Percentiles rank a stretch among this genome's conserved stretches.
phyloP scores from a whole-genome alignment of 2,329 filamentous ascomycete genomes.

The Boeremia exigua region DNA sequence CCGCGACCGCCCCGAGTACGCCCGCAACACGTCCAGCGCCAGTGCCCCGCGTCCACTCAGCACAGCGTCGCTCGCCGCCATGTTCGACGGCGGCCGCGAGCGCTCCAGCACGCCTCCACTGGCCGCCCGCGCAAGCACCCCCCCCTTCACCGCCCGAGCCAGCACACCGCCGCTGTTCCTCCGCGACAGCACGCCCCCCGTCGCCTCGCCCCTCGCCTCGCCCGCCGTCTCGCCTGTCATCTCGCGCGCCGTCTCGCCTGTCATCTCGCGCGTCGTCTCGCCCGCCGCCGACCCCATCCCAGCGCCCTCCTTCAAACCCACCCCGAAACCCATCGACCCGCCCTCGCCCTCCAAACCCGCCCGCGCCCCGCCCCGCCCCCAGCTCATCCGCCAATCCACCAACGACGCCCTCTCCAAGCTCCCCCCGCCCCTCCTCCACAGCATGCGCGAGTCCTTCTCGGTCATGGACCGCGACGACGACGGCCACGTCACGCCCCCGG shows the following conservation, averaged over 20 bases:
- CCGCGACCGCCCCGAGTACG: slow-evolving; percentile 8
- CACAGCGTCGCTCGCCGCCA: slow-evolving; percentile 44
- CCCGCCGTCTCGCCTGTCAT: no score
- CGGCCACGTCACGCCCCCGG: slow-evolving; percentile 79
- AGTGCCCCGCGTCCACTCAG: slow-evolving; percentile 30
- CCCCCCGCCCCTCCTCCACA: slow-evolving; percentile 81
- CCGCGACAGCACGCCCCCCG: no score
- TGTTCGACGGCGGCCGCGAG: slow-evolving; percentile 46
- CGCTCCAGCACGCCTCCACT: slow-evolving; percentile 25
- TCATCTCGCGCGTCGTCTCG: no score
- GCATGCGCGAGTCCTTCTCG: slow-evolving; percentile 90
- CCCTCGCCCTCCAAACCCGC: background rate
- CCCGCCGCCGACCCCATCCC: no score
- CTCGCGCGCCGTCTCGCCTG: no score
- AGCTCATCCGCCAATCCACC: slow-evolving; percentile 33
- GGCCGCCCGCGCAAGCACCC: slow-evolving; percentile 3
- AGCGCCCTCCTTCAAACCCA: no score
- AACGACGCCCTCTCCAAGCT: slow-evolving; percentile 67
- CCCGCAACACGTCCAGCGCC: slow-evolving; percentile 24
- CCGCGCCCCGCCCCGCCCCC: slow-evolving; percentile 30
- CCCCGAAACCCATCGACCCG: background rate
- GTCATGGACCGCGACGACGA: slow-evolving; percentile 90
- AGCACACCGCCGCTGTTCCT: background rate
- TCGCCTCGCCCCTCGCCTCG: no score
- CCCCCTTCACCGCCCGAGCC: slow-evolving; percentile 16